These are phyloP conservation scores for Xerocomus nothofagi DNA, from an alignment of 1,284 basidiomycete genomes.

Conservation along the genomic window DNA sequence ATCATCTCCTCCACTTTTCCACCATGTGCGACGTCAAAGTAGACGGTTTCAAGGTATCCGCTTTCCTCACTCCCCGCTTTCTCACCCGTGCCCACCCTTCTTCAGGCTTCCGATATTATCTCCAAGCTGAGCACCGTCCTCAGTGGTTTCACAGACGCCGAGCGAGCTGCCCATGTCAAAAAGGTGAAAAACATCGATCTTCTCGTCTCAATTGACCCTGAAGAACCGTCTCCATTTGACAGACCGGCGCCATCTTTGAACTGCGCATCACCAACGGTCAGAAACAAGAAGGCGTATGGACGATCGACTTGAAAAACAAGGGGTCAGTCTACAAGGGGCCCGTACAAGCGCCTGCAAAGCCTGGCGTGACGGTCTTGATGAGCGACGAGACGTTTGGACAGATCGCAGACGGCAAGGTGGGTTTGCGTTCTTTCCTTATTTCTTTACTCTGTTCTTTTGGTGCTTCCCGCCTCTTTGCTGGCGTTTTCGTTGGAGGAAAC, in stretches of 20 bases:
- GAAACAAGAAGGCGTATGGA: slow-evolving; percentile 82
- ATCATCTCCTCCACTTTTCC: neutral
- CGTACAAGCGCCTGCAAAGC: slow-evolving; percentile 67
- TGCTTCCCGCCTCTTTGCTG: neutral
- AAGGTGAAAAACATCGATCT: slow-evolving; percentile 60
- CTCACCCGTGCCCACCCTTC: neutral
- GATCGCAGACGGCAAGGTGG: slow-evolving; percentile 69
- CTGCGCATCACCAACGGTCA: slow-evolving; percentile 79
- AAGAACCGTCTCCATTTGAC: no score
- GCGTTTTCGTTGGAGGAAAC: no score
- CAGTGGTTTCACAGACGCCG: slow-evolving; percentile 61
- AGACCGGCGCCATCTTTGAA: slow-evolving; percentile 94
- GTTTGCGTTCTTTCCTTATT: slow-evolving; percentile 5
- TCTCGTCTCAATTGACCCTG: no score
- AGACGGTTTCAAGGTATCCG: slow-evolving; percentile 54
- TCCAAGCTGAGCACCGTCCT: slow-evolving; percentile 64
- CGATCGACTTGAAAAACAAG: slow-evolving; percentile 95
- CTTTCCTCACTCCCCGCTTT: fast-evolving
- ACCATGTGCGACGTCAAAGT: slow-evolving; percentile 59
- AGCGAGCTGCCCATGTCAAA: slow-evolving; percentile 82
- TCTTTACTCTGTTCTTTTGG: neutral
- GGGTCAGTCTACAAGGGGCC: slow-evolving; percentile 80
- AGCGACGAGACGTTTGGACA: slow-evolving; percentile 69
- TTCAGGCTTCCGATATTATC: slow-evolving; percentile 72
- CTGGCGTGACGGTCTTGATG: slow-evolving; percentile 78